Percentiles rank a stretch among this genome's conserved stretches.
Evolutionary conservation across 345 rosid species (phyloP).

Genomic region (Kandelia obovata): DNA sequence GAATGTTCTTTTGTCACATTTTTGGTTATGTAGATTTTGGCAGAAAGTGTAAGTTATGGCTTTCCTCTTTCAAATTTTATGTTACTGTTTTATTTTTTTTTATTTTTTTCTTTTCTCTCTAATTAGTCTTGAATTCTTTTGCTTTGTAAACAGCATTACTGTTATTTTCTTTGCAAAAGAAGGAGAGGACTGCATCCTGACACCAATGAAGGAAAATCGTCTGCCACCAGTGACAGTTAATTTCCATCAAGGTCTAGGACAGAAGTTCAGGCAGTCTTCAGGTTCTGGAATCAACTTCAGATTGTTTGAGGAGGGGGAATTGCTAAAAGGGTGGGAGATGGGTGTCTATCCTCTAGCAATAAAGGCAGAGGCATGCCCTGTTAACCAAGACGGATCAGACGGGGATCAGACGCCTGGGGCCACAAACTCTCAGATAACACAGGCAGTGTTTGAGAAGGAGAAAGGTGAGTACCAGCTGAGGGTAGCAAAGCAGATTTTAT

Average conservation of each 20-base stretch:
- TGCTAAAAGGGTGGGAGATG: slow-evolving; percentile 30
- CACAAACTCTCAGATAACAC: slow-evolving; percentile 75
- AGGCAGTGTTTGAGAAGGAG: slow-evolving; percentile 71
- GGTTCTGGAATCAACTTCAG: slow-evolving; percentile 83
- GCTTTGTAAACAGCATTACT: slow-evolving; percentile 55
- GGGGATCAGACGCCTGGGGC: slow-evolving; percentile 39
- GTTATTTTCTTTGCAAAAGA: slow-evolving; percentile 84
- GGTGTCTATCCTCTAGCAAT: slow-evolving; percentile 76
- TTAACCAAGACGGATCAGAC: slow-evolving; percentile 30
- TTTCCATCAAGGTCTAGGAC: slow-evolving; percentile 82
- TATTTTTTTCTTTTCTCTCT: slow-evolving; percentile 4
- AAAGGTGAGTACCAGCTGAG: slow-evolving; percentile 59
- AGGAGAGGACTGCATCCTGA: slow-evolving; percentile 61
- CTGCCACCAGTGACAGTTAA: slow-evolving; percentile 58
- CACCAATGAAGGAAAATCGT: slow-evolving; percentile 59
- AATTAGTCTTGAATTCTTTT: slow-evolving; percentile 5
- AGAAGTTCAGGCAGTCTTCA: slow-evolving; percentile 74
- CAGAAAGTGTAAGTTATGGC: neutral
- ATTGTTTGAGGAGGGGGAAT: slow-evolving; percentile 57
- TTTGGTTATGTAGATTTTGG: neutral
- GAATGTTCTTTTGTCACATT: neutral
- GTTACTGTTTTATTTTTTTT: neutral
- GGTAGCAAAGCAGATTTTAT: slow-evolving; percentile 81
- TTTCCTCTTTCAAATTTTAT: neutral
- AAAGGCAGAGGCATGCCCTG: slow-evolving; percentile 64